Percentiles rank a stretch among this genome's conserved stretches.
These are phyloP conservation scores for Cyberlindnera mrakii DNA, from an alignment of 805 yeast genomes.

Conservation along the genomic window DNA sequence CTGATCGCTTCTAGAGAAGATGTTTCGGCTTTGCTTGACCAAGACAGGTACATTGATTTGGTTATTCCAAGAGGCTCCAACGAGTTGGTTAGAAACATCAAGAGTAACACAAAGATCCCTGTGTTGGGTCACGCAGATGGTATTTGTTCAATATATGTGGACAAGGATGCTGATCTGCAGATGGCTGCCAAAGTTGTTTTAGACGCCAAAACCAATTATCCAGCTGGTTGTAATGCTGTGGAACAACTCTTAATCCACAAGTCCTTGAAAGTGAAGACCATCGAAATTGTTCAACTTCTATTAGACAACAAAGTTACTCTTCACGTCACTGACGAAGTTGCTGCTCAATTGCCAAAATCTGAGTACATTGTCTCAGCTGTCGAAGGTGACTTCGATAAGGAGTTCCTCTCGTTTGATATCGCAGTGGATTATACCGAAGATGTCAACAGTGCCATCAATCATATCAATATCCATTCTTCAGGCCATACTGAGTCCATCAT, in stretches of 20 bases:
- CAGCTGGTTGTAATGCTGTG: conserved; percentile 98
- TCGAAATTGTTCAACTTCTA: conserved; percentile 38
- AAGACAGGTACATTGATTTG: conserved; percentile 86
- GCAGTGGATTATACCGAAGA: conserved; percentile 61
- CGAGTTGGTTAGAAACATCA: conserved; percentile 80
- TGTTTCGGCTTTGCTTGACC: conserved; percentile 75
- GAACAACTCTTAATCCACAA: conserved; percentile 74
- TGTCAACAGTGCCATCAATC: conserved; percentile 70
- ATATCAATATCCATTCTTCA: conserved; percentile 88
- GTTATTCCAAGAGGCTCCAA: conserved; percentile 99
- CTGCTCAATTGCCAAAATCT: conserved; percentile 21
- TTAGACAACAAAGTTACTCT: conserved; percentile 63
- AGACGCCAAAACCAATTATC: conserved; percentile 92
- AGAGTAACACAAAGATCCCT: conserved; percentile 86
- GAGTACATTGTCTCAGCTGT: conserved; percentile 40
- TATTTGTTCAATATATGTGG: conserved; percentile 82
- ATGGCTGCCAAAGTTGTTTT: conserved; percentile 73
- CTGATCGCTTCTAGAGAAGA: conserved; percentile 85
- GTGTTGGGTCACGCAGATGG: conserved; percentile 99
- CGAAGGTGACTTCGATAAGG: conserved; percentile 71
- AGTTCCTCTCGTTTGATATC: conserved; percentile 76
- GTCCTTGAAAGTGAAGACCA: conserved; percentile 28
- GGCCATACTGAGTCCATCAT: conserved; percentile 93
- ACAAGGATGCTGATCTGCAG: conserved; percentile 65
- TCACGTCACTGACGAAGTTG: conserved; percentile 55